Evolutionary conservation across 1,284 basidiomycete genomes (phyloP).

Genomic region (Ganoderma sinense): DNA sequence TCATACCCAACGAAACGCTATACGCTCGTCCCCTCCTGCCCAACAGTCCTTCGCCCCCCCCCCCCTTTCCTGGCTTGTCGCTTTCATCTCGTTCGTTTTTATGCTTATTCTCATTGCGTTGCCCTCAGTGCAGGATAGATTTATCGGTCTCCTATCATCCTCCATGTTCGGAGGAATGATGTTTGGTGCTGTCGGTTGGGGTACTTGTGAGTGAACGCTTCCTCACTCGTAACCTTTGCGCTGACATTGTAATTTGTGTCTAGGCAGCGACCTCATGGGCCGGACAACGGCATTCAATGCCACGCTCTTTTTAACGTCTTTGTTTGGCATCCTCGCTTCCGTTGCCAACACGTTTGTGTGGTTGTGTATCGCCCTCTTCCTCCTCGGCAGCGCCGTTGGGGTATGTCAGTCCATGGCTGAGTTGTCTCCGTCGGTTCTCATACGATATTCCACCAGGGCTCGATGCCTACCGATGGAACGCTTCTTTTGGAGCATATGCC

Average conservation of each 20-base stretch:
- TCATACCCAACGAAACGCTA: neutral
- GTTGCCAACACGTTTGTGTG: constrained; percentile 76
- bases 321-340: constrained; percentile 89
- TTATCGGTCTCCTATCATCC: constrained; percentile 80
- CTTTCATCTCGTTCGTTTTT: neutral
- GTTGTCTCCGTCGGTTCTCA: constrained; percentile 16
- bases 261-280: constrained; percentile 81
- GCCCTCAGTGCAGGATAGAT: constrained; percentile 70
- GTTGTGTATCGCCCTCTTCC: constrained; percentile 84
- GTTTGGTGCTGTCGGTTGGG: constrained; percentile 94
- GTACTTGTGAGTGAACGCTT: constrained; percentile 66
- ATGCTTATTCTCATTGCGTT: neutral
- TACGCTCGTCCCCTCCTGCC: neutral
- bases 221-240: constrained; percentile 8
- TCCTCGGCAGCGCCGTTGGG: constrained; percentile 91
- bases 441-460: constrained; percentile 58
- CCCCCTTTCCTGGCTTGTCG: neutral
- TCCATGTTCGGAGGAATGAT: constrained; percentile 95
- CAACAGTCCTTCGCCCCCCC: neutral
- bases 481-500: constrained; percentile 96
- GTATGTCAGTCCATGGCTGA: constrained; percentile 50
- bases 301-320: constrained; percentile 88
- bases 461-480: constrained; percentile 97
- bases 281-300: constrained; percentile 91
- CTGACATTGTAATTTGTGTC: neutral